These are phyloP conservation scores for Tolypocladium endophyticum DNA, from an alignment of 2,329 filamentous ascomycete genomes.

Conservation along the genomic window DNA sequence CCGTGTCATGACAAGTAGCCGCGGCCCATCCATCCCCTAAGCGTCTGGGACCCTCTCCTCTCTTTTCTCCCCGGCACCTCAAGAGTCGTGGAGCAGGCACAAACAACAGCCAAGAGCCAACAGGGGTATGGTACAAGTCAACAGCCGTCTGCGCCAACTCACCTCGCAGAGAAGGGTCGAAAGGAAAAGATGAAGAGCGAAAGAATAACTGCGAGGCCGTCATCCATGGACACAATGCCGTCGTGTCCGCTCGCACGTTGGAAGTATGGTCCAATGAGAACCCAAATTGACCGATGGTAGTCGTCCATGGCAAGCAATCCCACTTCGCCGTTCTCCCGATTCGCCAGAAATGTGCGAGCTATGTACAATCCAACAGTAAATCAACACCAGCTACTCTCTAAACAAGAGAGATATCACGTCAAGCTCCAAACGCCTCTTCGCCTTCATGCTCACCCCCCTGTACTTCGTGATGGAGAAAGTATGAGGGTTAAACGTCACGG, in stretches of 20 bases:
- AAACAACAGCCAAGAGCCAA: constrained; percentile 17
- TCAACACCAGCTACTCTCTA: constrained; percentile 11
- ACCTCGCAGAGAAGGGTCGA: constrained; percentile 1
- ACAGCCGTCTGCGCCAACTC: constrained; percentile 12
- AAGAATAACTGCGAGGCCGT: constrained; percentile 9
- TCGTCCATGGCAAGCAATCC: constrained; percentile 20
- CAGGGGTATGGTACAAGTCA: constrained; percentile 17
- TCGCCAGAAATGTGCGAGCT: constrained; percentile 27
- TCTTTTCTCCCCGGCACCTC: constrained; percentile 12
- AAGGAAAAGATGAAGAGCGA: constrained; percentile 7
- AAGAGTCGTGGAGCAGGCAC: constrained; percentile 17
- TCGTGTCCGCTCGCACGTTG: constrained; percentile 10
- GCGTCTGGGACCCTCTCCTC: background rate
- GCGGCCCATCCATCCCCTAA: background rate
- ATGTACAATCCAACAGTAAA: constrained; percentile 31
- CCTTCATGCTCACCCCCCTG: constrained; percentile 10
- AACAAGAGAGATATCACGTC: constrained; percentile 5
- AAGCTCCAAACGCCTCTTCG: constrained; percentile 5
- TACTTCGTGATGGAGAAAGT: constrained; percentile 9
- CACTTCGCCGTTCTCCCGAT: constrained; percentile 23
- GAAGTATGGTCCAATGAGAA: background rate
- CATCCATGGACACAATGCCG: constrained; percentile 3
- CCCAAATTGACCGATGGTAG: constrained; percentile 2
- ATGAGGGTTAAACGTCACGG: constrained; percentile 20
- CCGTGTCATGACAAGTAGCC: constrained; percentile 3